Percentiles rank a stretch among this genome's conserved stretches.
Evolutionary conservation across 2,329 filamentous ascomycete genomes (phyloP).

Genomic region (Elsinoe fawcettii): DNA sequence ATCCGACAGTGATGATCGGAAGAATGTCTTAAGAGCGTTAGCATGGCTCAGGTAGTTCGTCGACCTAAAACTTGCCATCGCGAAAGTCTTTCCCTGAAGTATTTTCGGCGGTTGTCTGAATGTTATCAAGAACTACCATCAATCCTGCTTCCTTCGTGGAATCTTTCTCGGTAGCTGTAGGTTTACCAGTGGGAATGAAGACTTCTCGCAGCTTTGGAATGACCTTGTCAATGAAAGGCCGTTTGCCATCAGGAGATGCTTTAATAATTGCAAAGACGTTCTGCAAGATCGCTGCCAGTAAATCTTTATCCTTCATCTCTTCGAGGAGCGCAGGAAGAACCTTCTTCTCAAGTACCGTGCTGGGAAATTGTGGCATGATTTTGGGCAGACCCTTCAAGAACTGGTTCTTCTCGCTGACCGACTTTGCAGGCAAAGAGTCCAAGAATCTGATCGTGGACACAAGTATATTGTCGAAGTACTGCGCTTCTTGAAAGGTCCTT

Average conservation of each 20-base stretch:
- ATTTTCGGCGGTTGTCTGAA: slow-evolving; percentile 66
- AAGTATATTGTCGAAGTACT: slow-evolving; percentile 94
- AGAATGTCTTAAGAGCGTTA: slow-evolving; percentile 59
- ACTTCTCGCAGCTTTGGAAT: slow-evolving; percentile 78
- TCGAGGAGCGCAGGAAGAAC: slow-evolving; percentile 81
- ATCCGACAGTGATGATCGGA: slow-evolving; percentile 71
- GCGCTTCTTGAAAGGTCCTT: slow-evolving; percentile 85
- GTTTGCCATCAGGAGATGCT: slow-evolving; percentile 65
- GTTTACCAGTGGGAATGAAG: slow-evolving; percentile 52
- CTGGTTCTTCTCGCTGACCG: slow-evolving; percentile 77
- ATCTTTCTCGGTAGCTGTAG: slow-evolving; percentile 61
- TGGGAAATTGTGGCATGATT: slow-evolving; percentile 85
- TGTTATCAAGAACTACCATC: slow-evolving; percentile 83
- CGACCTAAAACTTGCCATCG: slow-evolving; percentile 54
- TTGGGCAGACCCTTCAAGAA: slow-evolving; percentile 85
- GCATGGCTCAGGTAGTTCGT: neutral
- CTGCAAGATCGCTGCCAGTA: slow-evolving; percentile 76
- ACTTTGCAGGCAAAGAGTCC: slow-evolving; percentile 85
- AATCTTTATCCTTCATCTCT: slow-evolving; percentile 84
- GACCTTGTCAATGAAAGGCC: slow-evolving; percentile 76
- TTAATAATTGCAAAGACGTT: slow-evolving; percentile 88
- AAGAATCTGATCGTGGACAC: slow-evolving; percentile 95
- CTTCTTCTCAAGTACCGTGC: slow-evolving; percentile 90
- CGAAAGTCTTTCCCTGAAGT: slow-evolving; percentile 90
- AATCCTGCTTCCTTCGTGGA: slow-evolving; percentile 78